Evolutionary conservation across 2,329 filamentous ascomycete genomes (phyloP).

Genomic region (Pseudocercospora crystallina): DNA sequence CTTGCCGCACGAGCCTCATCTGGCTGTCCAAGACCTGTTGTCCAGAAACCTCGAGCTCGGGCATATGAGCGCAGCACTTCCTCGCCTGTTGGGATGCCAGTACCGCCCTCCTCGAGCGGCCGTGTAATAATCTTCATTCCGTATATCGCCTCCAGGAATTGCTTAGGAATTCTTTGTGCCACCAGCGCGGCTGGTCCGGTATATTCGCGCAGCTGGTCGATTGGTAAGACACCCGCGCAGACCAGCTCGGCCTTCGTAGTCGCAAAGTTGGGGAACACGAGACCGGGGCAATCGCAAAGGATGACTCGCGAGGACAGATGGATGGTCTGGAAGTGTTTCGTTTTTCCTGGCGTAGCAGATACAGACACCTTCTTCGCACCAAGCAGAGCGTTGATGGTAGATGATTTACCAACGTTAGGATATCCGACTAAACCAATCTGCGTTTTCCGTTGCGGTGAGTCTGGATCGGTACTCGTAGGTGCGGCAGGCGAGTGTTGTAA

Average conservation of each 20-base stretch:
- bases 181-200: constrained; percentile 83
- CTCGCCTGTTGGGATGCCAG: constrained; percentile 76
- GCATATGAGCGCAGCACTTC: constrained; percentile 87
- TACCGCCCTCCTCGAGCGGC: constrained; percentile 87
- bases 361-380: constrained; percentile 98
- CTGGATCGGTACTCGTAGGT: constrained; percentile 43
- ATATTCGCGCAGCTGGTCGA: constrained; percentile 93
- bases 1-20: constrained; percentile 91
- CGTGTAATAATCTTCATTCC: constrained; percentile 83
- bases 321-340: constrained; percentile 98
- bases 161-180: constrained; percentile 78
- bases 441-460: constrained; percentile 62
- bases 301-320: constrained; percentile 87
- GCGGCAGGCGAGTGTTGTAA: constrained; percentile 68
- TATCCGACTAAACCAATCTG: constrained; percentile 95
- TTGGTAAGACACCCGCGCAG: constrained; percentile 90
- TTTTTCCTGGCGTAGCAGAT: constrained; percentile 95
- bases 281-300: constrained; percentile 95
- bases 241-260: constrained; percentile 95
- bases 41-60: constrained; percentile 83
- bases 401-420: constrained; percentile 98
- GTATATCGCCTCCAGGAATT: constrained; percentile 89
- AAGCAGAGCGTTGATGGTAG: constrained; percentile 98
- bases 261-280: constrained; percentile 97
- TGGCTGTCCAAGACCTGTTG: constrained; percentile 78